These are phyloP conservation scores for Xylaria intraflava DNA, from an alignment of 495 filamentous ascomycete species.

Conservation along the genomic window DNA sequence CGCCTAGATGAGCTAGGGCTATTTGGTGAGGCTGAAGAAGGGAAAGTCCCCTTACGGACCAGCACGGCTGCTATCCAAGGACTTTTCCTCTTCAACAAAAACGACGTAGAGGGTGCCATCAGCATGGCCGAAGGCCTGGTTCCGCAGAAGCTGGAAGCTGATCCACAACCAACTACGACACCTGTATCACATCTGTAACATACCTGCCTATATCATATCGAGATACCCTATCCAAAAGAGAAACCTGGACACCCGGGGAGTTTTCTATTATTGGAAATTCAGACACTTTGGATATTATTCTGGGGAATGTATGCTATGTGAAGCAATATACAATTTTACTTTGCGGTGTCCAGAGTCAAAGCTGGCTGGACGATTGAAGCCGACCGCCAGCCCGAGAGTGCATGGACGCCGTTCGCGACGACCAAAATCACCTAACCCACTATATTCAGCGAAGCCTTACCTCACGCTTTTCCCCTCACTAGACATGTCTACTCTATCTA, in stretches of 20 bases:
- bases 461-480: no score
- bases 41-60: conserved; percentile 43
- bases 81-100: conserved; percentile 90
- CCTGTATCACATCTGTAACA: conserved; percentile 14
- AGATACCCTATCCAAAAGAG: conserved; percentile 20
- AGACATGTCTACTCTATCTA: no score
- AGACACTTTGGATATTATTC: no score
- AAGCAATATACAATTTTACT: no score
- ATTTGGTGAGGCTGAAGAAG: conserved; percentile 36
- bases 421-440: no score
- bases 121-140: conserved; percentile 65
- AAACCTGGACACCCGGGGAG: neutral
- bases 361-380: no score
- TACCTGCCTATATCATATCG: no score
- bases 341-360: no score
- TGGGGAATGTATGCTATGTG: neutral
- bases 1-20: conserved; percentile 45
- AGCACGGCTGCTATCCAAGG: conserved; percentile 91
- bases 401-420: no score
- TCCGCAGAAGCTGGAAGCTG: conserved; percentile 43
- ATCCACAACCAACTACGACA: conserved; percentile 17
- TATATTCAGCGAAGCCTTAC: no score
- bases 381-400: no score
- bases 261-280: neutral
- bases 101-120: conserved; percentile 79